Base-by-base conservation (phyloP, 2,329 filamentous ascomycete species). In the Claviceps purpurea region DNA sequence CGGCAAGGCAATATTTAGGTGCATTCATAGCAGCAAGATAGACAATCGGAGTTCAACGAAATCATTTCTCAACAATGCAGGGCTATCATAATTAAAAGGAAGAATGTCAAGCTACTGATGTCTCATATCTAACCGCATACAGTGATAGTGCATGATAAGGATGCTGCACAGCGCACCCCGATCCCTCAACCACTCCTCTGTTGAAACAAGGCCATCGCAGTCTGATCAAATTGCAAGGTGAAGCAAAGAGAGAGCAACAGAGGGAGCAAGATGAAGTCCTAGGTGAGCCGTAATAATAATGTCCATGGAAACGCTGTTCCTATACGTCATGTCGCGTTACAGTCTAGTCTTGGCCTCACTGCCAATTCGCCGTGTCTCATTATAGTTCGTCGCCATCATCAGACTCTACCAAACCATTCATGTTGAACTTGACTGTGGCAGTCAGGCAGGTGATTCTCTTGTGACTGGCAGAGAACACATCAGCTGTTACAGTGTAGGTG, bases 401-500 rank as follows among this genome's bases (percentile, higher is more conserved):
- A 54, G 68, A 64, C 37, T 68, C 67, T 30, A 20, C 42, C 52
- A 68, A 70, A 51, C 65, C 57, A 40, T 62, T 61, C 16, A 53
- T 6, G 1, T n/a, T 47, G 65, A 93, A 91, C 45, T 69, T 64
- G 54, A 93, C 81, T 6, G 74, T 78, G 22, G 89, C 89, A 52
- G 84, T 84, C 63, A 98, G 75, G 71, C 93, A 98, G 55, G 90
- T 95, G 57, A 98, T 85, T 64, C 81, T 82, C 57, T 82, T 74
- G 53, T 79, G 75, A 50, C 94, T 82, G 55, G 73, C 76, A 59
- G 80, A 89, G 69, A 81, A 85, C 48, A 94, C 91, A 64, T 97
- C 87, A 43, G 91, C 93, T 41, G 84, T 71, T 39, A 98, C 93
- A 18, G 79, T 86, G 77, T 96, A 98, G 64, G 82, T 90, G 65